Base-by-base conservation (phyloP, 2,329 filamentous ascomycete species). In the Cladosporium phlei region DNA sequence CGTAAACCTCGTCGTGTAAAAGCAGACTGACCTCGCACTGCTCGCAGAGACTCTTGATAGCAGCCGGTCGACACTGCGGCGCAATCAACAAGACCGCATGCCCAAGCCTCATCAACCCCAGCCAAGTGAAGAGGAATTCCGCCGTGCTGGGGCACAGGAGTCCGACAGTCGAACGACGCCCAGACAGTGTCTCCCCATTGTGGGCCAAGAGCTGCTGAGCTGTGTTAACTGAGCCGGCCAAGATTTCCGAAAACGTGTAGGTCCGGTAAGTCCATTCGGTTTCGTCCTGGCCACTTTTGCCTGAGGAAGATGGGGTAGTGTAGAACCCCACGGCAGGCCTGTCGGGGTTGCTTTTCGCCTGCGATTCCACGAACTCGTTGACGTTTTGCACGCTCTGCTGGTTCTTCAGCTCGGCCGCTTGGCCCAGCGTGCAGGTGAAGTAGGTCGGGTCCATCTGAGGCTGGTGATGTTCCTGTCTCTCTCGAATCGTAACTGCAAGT, bases 361-460 rank as follows among this genome's bases (percentile, higher is more conserved):
- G 75, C 6, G 61, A 48, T n/a, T 73, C 69, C 14, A 82, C 60
- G 46, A 82, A 69, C 0, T 73, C 62, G 44, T 70, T 68, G 46
- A 81, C 69, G 0, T 70, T 77, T 2, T 63, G 55, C 53, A 70
- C 74, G 1, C 62, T 59, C 22, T 66, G 66, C 6, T 60, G 56
- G 8, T 57, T 51, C 14, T 65, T 69, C 14, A 73, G 52, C 2
- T 52, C 50, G 1, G 67, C 64, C 9, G 78, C 77, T 57, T 82
- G 71, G 1, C 77, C 79, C 2, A 83, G 68, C 0, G 78, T 82
- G 59, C 79, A 83, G 3, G 74, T 74, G 56, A 83, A 83, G 60
- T 82, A 81, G 48, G 75, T 80, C 8, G 55, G 45, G 9, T 58
- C 32, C 32, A 45, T 35, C 29, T n/a, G n/a, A n/a, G 24, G 24